phyloP scores from a whole-genome alignment of 2,329 filamentous ascomycete genomes.

The Metarhizium album region DNA sequence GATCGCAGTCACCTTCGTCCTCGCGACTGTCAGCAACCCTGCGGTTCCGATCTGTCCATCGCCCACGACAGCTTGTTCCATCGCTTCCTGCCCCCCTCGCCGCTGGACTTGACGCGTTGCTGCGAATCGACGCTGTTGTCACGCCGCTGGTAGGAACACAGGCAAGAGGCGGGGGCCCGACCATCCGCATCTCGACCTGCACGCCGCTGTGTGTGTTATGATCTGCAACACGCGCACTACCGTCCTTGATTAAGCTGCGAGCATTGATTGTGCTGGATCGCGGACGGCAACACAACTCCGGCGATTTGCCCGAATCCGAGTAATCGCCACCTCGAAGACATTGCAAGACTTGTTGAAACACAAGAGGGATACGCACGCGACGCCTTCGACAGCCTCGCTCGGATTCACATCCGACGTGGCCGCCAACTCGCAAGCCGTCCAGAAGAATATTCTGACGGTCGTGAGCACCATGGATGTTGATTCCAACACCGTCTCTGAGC shows the following conservation, averaged over 20 bases:
- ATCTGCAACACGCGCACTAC: neutral
- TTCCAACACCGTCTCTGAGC: constrained; percentile 1
- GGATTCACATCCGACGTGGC: neutral
- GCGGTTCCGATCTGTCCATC: neutral
- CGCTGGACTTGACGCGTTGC: neutral
- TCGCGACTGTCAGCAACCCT: neutral
- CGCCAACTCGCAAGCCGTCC: neutral
- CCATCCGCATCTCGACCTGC: neutral
- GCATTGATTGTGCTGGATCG: neutral
- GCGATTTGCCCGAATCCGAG: neutral
- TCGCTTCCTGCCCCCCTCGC: neutral
- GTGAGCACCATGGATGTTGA: constrained; percentile 1
- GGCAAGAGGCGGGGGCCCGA: neutral
- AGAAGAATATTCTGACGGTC: neutral
- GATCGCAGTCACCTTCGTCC: neutral
- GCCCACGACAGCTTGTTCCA: neutral
- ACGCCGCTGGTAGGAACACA: neutral
- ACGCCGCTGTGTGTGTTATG: neutral
- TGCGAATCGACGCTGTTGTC: neutral
- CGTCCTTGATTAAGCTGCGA: neutral
- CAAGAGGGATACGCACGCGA: neutral
- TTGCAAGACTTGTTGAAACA: neutral
- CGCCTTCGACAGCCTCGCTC: neutral
- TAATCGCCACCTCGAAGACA: neutral
- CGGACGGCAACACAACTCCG: neutral